Evolutionary conservation across 805 yeast genomes (phyloP).

Genomic region (Candida boleticola): DNA sequence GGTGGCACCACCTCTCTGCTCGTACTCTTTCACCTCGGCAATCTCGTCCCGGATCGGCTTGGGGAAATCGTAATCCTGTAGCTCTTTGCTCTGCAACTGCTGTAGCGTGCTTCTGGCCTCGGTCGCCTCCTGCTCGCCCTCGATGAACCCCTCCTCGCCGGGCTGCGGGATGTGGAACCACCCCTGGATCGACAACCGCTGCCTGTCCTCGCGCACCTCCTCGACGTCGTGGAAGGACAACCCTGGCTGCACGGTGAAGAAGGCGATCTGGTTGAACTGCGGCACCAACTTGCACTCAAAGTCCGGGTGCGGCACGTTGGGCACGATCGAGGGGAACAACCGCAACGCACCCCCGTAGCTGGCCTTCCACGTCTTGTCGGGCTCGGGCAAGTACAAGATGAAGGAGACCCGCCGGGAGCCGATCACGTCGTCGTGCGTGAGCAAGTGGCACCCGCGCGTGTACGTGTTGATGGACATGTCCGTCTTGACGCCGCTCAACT

Average conservation of each 20-base stretch:
- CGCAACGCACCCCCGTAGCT: constrained; percentile 93
- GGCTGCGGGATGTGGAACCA: constrained; percentile 98
- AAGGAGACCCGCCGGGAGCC: constrained; percentile 93
- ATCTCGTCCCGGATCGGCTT: constrained; percentile 49
- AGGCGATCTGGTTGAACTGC: constrained; percentile 93
- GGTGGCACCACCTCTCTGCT: not conserved
- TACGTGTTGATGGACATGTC: constrained; percentile 93
- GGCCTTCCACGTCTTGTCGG: constrained; percentile 84
- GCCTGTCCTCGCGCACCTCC: constrained; percentile 89
- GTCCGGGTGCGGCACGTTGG: constrained; percentile 88
- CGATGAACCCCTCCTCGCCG: constrained; percentile 83
- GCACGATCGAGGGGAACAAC: constrained; percentile 79
- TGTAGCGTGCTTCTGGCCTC: constrained; percentile 76
- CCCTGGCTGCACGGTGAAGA: constrained; percentile 95
- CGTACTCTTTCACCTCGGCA: constrained; percentile 36
- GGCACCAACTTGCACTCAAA: constrained; percentile 71
- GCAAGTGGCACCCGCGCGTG: constrained; percentile 86
- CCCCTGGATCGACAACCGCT: constrained; percentile 90
- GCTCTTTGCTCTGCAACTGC: constrained; percentile 71
- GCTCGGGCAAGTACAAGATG: constrained; percentile 89
- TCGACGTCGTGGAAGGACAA: constrained; percentile 97
- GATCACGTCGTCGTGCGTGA: constrained; percentile 97
- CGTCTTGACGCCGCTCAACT: constrained; percentile 83
- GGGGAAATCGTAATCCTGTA: constrained; percentile 82
- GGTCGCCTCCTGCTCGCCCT: constrained; percentile 78